Evolutionary conservation across 2,329 filamentous ascomycete genomes (phyloP).

Genomic region (Apiospora pterosperma): DNA sequence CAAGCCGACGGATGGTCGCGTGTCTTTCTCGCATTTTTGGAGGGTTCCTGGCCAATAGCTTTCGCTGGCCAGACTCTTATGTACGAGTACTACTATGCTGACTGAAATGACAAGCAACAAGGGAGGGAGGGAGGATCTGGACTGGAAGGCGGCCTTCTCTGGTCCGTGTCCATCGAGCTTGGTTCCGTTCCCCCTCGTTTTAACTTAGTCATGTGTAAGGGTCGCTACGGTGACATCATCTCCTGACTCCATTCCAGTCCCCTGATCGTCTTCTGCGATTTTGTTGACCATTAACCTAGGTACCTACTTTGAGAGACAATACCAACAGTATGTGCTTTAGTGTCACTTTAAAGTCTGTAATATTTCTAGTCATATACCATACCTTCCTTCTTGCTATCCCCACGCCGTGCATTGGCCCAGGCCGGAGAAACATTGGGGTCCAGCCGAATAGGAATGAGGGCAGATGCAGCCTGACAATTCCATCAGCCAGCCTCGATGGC

Average conservation of each 20-base stretch:
- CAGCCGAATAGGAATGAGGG: neutral
- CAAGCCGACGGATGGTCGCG: constrained; percentile 1
- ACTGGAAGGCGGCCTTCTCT: neutral
- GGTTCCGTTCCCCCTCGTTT: neutral
- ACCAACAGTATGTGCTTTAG: neutral
- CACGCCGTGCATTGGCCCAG: neutral
- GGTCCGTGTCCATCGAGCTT: neutral
- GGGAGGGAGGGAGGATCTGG: neutral
- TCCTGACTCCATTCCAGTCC: neutral
- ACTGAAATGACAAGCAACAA: neutral
- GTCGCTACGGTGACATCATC: neutral
- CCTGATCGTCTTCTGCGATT: neutral
- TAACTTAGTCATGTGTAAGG: neutral
- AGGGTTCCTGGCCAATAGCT: neutral
- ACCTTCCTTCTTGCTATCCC: neutral
- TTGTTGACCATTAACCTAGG: neutral
- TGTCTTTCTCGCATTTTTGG: neutral
- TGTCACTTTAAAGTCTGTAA: neutral
- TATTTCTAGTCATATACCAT: neutral
- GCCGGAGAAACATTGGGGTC: neutral
- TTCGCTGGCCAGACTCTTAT: neutral
- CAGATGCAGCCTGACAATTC: neutral
- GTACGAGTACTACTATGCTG: too few relatives aligned
- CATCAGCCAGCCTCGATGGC: neutral
- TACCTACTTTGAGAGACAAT: neutral